Conservation (phyloP, 2,329 filamentous ascomycete genomes). For the Raffaelea arxii region DNA sequence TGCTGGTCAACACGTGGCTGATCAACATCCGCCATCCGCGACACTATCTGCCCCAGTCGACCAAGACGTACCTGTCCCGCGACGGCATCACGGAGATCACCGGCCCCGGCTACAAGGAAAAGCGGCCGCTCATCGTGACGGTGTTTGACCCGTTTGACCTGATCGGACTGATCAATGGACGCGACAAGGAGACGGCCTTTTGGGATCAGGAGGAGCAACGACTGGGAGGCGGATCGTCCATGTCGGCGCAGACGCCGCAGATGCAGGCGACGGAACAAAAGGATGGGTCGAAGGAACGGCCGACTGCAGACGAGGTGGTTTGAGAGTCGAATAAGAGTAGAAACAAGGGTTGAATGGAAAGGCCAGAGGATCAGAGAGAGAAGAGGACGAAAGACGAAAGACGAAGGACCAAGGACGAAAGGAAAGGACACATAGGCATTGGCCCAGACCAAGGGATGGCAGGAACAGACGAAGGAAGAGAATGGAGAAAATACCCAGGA, state of each 20-base stretch:
- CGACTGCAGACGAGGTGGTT: too few species aligned
- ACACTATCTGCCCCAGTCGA: constrained; percentile 36
- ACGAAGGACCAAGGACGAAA: too few species aligned
- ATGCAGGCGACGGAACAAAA: not conserved
- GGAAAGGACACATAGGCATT: too few species aligned
- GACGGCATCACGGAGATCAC: constrained; percentile 40
- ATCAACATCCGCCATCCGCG: constrained; percentile 43
- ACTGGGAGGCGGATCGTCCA: not conserved
- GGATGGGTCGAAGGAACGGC: not conserved
- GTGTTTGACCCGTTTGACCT: constrained; percentile 24
- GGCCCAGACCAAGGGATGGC: too few species aligned
- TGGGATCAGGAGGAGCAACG: constrained; percentile 9
- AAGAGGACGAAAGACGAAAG: too few species aligned
- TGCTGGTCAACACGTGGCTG: constrained; percentile 40
- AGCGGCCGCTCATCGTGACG: constrained; percentile 31
- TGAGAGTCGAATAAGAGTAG: not conserved
- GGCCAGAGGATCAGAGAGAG: not conserved
- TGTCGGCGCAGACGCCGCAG: too few species aligned
- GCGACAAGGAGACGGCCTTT: constrained; percentile 15
- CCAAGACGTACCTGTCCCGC: constrained; percentile 37
- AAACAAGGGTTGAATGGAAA: not conserved
- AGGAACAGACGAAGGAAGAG: too few species aligned
- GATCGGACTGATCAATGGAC: constrained; percentile 12
- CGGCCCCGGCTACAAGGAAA: constrained; percentile 39
- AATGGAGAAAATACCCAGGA: too few species aligned